Evolutionary conservation across 2,329 filamentous ascomycete genomes (phyloP).

Genomic region (Pseudocercospora eumusae): DNA sequence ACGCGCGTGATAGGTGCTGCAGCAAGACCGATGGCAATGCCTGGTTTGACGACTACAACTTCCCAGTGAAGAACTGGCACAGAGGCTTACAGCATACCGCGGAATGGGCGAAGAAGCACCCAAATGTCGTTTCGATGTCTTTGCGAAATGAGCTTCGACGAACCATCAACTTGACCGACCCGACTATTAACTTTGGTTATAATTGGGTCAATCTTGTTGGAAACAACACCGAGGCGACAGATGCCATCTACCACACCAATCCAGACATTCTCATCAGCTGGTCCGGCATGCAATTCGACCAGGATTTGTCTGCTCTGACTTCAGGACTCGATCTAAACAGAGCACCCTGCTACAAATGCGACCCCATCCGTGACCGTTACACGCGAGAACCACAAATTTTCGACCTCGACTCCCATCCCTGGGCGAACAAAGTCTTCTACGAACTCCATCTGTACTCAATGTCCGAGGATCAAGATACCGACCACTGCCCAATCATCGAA

Average conservation of each 20-base stretch:
- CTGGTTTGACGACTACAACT: constrained; percentile 53
- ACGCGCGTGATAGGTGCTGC: constrained; percentile 48
- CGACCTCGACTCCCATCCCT: constrained; percentile 49
- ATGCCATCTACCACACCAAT: constrained; percentile 32
- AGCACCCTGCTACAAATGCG: constrained; percentile 45
- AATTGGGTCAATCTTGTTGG: constrained; percentile 32
- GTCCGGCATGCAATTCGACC: constrained; percentile 33
- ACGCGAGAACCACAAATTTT: constrained; percentile 51
- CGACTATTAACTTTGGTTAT: constrained; percentile 26
- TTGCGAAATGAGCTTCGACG: constrained; percentile 32
- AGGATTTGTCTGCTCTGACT: constrained; percentile 36
- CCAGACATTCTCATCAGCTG: constrained; percentile 32
- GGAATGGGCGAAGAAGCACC: constrained; percentile 30
- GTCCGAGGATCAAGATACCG: constrained; percentile 43
- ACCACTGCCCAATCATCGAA: constrained; percentile 51
- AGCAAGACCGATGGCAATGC: constrained; percentile 56
- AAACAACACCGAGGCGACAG: constrained; percentile 31
- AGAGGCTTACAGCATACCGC: constrained; percentile 31
- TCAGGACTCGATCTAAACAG: constrained; percentile 41
- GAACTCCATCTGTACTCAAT: constrained; percentile 50
- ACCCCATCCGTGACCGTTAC: constrained; percentile 46
- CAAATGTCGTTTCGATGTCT: constrained; percentile 34
- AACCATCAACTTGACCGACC: constrained; percentile 28
- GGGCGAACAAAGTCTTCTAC: constrained; percentile 53
- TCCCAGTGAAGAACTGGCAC: constrained; percentile 30